Evolutionary conservation across 495 filamentous ascomycete genomes (phyloP), one percentile per base, ranked within the genome.

Genomic region (Terfezia boudieri): DNA sequence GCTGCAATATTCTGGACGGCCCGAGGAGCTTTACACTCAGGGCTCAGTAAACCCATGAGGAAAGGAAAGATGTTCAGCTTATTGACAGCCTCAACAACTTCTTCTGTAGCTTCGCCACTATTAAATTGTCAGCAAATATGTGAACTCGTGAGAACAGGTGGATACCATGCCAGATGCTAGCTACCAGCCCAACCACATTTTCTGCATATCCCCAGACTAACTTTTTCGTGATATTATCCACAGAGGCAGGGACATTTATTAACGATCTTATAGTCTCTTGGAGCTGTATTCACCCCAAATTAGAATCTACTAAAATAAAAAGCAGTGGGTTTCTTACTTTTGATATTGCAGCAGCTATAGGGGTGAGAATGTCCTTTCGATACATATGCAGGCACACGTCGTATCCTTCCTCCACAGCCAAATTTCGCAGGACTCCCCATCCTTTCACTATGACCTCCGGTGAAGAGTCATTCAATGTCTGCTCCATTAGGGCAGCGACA

Each of bases 361-460:
- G 73, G 17, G 75, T 75, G 41, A 80, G 56, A 20, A 77, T 62
- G 61, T 78, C 76, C 36, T 73, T 66, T 51, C 78, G 65, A 56
- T 71, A 79, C 53, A 81, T 61, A 54, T 79, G 75, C n/a, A 81
- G 66, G 55, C 75, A 76, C 50, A 80, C 78, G 55, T 77, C 76
- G 8, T 69, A 66, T 54, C 78, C 76, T 58, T 80, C 78, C 55
- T 76, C 73, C 56, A 72, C 64, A 10, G 71, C 72, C 48, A 81
- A 69, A 32, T 75, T 73, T 56, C 71, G 67, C 51, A 81, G 70
- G 56, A 79, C 75, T 11, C 73, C 70, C 78, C 78, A 81, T 5
- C 76, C 77, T 22, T 75, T 73, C 26, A 74, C 72, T 43, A 73
- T 67, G 53, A 74, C 73, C 64, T 79, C 73, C 50, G 76, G 63